A percentile compares a stretch with the other conserved stretches of the same genome.
Conservation (phyloP, 768 basidiomycete species). For the Tricholoma hemisulphureum region DNA sequence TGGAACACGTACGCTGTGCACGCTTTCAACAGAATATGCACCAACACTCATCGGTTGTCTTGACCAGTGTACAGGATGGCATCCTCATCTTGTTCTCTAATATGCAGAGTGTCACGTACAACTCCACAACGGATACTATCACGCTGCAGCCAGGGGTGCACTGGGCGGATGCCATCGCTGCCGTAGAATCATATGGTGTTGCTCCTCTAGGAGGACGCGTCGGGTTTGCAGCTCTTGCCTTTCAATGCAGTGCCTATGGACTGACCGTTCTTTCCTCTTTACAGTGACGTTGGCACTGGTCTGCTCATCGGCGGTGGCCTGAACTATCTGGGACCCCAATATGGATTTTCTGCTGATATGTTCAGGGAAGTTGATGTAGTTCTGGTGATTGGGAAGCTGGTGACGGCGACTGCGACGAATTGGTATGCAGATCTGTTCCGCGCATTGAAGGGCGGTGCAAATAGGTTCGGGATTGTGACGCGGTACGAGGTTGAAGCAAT, state of each 20-base stretch:
- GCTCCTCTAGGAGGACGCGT: conserved; percentile 41
- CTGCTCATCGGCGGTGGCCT: conserved; percentile 44
- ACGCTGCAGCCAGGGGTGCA: conserved; percentile 40
- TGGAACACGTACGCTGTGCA: conserved; percentile 39
- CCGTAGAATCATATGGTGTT: conserved; percentile 38
- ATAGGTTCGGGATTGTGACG: conserved; percentile 45
- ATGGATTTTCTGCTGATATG: conserved; percentile 40
- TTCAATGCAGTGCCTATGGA: not conserved
- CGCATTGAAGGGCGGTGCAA: conserved; percentile 44
- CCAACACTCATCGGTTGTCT: not conserved
- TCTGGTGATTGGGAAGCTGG: conserved; percentile 36
- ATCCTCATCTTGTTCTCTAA: conserved; percentile 37
- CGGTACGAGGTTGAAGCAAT: conserved; percentile 39
- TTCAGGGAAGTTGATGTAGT: conserved; percentile 42
- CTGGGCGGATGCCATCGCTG: conserved; percentile 39
- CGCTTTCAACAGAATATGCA: not conserved
- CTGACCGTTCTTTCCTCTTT: conserved; percentile 7
- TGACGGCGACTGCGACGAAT: conserved; percentile 42
- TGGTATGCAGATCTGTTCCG: conserved; percentile 42
- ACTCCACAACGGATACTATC: conserved; percentile 34
- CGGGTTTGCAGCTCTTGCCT: conserved; percentile 20
- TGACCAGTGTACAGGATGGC: conserved; percentile 34
- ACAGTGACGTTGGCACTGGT: no score
- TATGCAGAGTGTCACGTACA: conserved; percentile 39
- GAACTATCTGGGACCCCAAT: conserved; percentile 37